Evolutionary conservation across 2,329 filamentous ascomycete species (phyloP), one percentile per base, ranked within the genome.

Genomic region (Nannizzia gypsea): DNA sequence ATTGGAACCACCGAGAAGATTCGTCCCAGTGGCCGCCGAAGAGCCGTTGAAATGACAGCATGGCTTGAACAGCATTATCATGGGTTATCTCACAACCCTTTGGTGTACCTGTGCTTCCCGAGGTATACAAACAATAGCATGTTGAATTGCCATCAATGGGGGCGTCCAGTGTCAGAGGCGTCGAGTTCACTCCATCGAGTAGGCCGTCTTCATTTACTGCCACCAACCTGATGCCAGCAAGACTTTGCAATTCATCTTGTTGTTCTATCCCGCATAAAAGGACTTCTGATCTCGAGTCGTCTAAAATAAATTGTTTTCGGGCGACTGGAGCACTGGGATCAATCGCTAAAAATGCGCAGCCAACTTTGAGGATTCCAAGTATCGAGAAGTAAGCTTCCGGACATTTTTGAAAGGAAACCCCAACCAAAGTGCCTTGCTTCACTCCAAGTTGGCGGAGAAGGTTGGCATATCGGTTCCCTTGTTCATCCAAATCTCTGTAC

Each of bases 61-160:
- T 89, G 26, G 90, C 89, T 70, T 96, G 91, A 0, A 95, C 87
- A 0, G 88, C 83, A 70, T 95, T 96, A 57, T 90, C 84, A 67
- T 96, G 91, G 0, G 88, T 95, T 54, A 96, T 84, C 61, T 93
- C 83, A 65, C 90, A 96, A 1, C 90, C 90, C 66, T 95, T 95
- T 0, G 90, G 90, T 0, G 84, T 88, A 2, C 90, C 90, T 0
- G 90, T 95, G 0, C 90, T 95, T 2, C 90, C 89, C 2, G 88
- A 92, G 0, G 90, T 95, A 70, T 95, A 95, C 0, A 95, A 78
- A 61, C 89, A 92, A 69, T 95, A 95, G 65, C 86, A 90, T 0
- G 83, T 83, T 64, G 85, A 81, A 22, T 80, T 75, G 3, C 81
- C 72, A 1, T 70, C 62, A 38, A 77, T 68, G n/a, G 64, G 36